Evolutionary conservation across 306 rosid genomes (phyloP), one percentile per base, ranked within the genome.

Genomic region (Gastrolobium villosum): DNA sequence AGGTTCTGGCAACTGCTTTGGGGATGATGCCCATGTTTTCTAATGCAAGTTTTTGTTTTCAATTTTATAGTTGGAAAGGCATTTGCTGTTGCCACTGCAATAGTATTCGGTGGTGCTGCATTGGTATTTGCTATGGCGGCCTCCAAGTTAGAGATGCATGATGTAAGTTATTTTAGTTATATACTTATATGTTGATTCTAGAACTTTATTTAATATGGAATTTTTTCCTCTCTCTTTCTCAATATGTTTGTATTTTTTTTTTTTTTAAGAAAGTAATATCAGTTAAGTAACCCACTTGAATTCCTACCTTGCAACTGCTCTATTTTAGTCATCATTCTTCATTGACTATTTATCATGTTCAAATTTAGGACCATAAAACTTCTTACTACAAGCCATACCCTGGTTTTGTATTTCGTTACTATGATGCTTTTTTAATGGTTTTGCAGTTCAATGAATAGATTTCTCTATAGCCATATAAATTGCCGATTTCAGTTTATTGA

Each of bases 71-170:
- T 95, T 82, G 97, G 96, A 41, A 87, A 85, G 86, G 97, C 98
- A 37, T 95, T 92, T 65, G 92, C 89, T 53, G 56, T 79, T 75
- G 97, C 97, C 61, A 90, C 97, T 62, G 87, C 93, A 76, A 2
- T 90, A 63, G 85, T 90, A 32, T 92, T 92, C 76, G 99, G 99
- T 56, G 90, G 97, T 68, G 82, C 87, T 84, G 76, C 97, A 70
- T 65, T 94, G 56, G 74, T 91, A 50, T 74, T 92, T 70, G 96
- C 96, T 74, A 45, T 68, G 72, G 92, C 81, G 14, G 79, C 82
- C 61, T 95, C 97, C 68, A 91, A 86, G 83, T 84, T 95, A 63
- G 92, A 95, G 30, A 39, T 92, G 83, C 79, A 87, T 37, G 81
- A 68, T 70, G 96, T 95, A 81, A 89, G 90, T 85, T 50, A 63